Evolutionary conservation across 305 asterid genomes (phyloP), one percentile per base, ranked within the genome.

Genomic region (Fraxinus latifolia): DNA sequence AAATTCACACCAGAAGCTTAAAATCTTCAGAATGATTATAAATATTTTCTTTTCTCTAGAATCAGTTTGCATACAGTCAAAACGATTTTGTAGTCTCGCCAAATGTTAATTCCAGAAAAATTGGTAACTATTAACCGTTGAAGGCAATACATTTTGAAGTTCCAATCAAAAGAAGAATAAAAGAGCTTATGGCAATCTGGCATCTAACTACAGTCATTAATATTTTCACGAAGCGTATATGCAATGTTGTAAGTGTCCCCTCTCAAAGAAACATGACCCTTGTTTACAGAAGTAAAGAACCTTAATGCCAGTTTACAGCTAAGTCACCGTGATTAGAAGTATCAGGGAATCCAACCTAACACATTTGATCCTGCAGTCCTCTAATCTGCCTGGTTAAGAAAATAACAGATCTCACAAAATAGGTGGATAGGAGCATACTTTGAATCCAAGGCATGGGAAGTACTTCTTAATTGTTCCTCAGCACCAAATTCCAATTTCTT

Each of bases 301-400:
- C 17, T 60, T 62, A 37, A 21, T 4, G 36, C 21, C 50, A 74
- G 58, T 12, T 81, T 60, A 65, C 5, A 21, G 25, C 55, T 7
- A 33, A 34, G 80, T 42, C 81, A 2, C 47, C 62, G 32, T 67
- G 77, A 44, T 62, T 74, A 81, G 47, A 44, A 71, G 77, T 50
- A n/a, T 21, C 29, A 29, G 74, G 14, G 62, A 71, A 33, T 71
- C 32, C 37, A 77, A 25, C 27, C 72, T 78, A 68, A 36, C 78
- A 33, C 53, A 55, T 47, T 67, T 39, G 73, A 82, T 47, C 27
- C 37, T 73, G 23, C 34, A 75, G 6, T 60, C 71, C 34, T 32
- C 7, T 5, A 9, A 34, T 33, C 44, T 31, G 15, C 67, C 14
- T 47, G 72, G 17, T 37, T 65, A n/a, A 67, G 7, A 34, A 33